These are phyloP conservation scores for Orbilia brochopaga DNA, from an alignment of 2,329 filamentous ascomycete genomes.

Conservation along the genomic window DNA sequence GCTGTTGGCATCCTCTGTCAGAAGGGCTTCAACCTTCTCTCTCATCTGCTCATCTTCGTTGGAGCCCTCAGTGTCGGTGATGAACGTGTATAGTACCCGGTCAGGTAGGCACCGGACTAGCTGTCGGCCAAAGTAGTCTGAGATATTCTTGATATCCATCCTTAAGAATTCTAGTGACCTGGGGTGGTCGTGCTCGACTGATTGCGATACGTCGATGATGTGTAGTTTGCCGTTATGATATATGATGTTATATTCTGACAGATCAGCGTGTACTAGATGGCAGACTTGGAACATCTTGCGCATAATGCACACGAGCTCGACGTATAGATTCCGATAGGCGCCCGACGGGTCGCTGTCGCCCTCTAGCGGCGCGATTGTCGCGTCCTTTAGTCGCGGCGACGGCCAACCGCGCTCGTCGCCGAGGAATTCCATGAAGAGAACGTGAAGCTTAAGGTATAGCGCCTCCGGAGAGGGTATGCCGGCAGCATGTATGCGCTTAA, in stretches of 20 bases:
- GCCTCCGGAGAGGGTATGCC: conserved; percentile 92
- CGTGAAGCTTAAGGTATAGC: conserved; percentile 86
- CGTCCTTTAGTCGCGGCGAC: conserved; percentile 86
- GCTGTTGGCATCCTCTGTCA: conserved; percentile 59
- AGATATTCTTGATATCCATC: conserved; percentile 98
- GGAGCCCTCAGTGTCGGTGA: conserved; percentile 68
- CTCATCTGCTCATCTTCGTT: conserved; percentile 58
- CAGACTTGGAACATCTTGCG: conserved; percentile 91
- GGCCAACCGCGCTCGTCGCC: conserved; percentile 86
- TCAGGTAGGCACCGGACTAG: conserved; percentile 77
- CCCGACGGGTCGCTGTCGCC: conserved; percentile 64
- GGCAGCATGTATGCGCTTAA: conserved; percentile 80
- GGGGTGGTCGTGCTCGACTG: conserved; percentile 95
- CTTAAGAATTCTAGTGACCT: conserved; percentile 89
- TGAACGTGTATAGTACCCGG: conserved; percentile 80
- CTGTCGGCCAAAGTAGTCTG: conserved; percentile 87
- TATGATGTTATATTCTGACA: conserved; percentile 97
- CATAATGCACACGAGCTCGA: conserved; percentile 86
- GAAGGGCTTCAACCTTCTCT: conserved; percentile 51
- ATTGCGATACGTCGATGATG: conserved; percentile 97
- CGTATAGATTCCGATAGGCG: conserved; percentile 75
- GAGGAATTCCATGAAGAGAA: conserved; percentile 92
- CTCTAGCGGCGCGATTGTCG: conserved; percentile 67
- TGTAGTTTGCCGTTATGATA: conserved; percentile 83
- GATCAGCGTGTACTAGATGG: conserved; percentile 88